These are phyloP conservation scores for Sclerotinia minor DNA, from an alignment of 2,329 filamentous ascomycete genomes.

Conservation along the genomic window DNA sequence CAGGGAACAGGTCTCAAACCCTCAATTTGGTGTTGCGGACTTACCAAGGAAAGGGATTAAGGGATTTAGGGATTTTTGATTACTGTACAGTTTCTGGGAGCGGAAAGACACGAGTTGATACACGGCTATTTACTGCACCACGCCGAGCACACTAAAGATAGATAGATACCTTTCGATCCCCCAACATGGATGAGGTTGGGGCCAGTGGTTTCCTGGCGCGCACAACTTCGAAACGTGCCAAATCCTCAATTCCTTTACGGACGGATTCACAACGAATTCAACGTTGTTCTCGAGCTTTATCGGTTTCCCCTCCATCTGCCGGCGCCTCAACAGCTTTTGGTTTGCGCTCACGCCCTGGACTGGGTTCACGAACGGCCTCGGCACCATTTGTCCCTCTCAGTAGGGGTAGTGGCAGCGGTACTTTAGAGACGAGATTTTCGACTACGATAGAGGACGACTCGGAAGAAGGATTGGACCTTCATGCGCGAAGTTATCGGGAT, in stretches of 20 bases:
- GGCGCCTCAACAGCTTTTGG: conserved; percentile 7
- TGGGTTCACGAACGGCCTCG: conserved; percentile 23
- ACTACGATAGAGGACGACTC: conserved; percentile 29
- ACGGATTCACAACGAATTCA: conserved; percentile 21
- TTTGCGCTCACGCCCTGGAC: conserved; percentile 20
- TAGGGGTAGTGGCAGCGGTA: background rate
- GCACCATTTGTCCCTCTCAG: conserved; percentile 22
- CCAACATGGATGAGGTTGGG: conserved; percentile 28
- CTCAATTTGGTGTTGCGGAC: conserved; percentile 11
- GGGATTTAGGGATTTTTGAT: conserved; percentile 3
- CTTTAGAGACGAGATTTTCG: conserved; percentile 9
- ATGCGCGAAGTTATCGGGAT: conserved; percentile 44
- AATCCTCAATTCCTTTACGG: conserved; percentile 23
- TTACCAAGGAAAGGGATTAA: conserved; percentile 14
- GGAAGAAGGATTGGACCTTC: conserved; percentile 18
- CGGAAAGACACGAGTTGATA: conserved; percentile 7
- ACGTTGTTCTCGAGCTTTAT: conserved; percentile 18
- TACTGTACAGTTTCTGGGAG: background rate
- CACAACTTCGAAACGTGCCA: conserved; percentile 21
- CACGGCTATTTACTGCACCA: conserved; percentile 9
- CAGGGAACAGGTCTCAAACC: conserved; percentile 25
- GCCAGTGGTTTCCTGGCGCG: conserved; percentile 24
- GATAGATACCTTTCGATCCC: conserved; percentile 2
- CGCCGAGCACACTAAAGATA: conserved; percentile 10
- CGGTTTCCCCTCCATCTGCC: conserved; percentile 24